phyloP scores from a whole-genome alignment of 371 early-diverging fungal genomes.

The Basidiobolus meristosporus region DNA sequence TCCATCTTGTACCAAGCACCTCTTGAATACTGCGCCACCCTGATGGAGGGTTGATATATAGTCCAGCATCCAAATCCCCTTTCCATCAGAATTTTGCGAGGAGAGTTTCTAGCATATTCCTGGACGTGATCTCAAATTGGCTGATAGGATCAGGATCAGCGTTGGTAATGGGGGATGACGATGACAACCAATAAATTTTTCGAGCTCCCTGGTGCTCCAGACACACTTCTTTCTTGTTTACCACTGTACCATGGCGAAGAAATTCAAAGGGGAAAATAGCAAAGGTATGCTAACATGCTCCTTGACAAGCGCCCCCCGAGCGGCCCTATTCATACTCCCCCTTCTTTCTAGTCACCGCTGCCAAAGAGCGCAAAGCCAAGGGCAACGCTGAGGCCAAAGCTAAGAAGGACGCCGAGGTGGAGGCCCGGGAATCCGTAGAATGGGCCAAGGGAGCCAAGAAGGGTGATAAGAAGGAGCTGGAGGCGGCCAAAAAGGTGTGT shows the following conservation, averaged over 20 bases:
- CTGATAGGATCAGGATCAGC: too few species aligned
- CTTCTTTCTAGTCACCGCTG: constrained; percentile 21
- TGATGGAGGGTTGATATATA: too few species aligned
- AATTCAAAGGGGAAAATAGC: constrained; percentile 8
- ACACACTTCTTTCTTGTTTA: too few species aligned
- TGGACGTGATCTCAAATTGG: too few species aligned
- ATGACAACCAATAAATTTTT: too few species aligned
- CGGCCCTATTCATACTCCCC: not conserved
- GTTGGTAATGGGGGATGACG: too few species aligned
- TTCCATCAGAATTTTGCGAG: too few species aligned
- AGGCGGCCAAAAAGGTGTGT: constrained; percentile 44
- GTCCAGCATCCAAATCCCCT: too few species aligned
- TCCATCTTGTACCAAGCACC: too few species aligned
- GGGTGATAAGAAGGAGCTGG: constrained; percentile 39
- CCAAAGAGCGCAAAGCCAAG: constrained; percentile 50
- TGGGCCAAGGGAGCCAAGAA: constrained; percentile 56
- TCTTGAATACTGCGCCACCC: too few species aligned
- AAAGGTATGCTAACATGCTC: constrained; percentile 2
- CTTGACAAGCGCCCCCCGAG: not conserved
- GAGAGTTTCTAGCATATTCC: too few species aligned
- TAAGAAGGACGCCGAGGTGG: constrained; percentile 24
- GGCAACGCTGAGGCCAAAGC: constrained; percentile 34
- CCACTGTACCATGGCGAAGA: constrained; percentile 1
- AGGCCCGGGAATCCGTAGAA: constrained; percentile 27
- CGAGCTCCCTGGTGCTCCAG: too few species aligned